Conservation (phyloP, 225 moss, liverwort and hornwort species). For the Rhytidiadelphus loreus region DNA sequence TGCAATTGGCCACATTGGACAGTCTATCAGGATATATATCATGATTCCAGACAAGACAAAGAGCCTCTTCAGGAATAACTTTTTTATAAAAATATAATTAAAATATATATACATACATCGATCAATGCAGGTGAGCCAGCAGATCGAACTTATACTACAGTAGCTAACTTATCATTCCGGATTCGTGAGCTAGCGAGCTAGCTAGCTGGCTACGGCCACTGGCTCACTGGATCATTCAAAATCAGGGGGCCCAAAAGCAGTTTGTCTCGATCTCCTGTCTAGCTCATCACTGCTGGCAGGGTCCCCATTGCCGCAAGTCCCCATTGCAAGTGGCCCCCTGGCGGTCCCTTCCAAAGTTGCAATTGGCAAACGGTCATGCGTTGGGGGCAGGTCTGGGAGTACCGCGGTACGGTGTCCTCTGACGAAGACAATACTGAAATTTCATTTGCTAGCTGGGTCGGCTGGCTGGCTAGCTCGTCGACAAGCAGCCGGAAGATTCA, state of each 20-base stretch:
- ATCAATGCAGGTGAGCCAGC: neutral
- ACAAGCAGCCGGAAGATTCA: neutral
- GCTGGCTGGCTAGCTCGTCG: neutral
- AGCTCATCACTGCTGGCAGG: neutral
- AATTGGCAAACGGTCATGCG: neutral
- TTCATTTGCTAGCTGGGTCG: neutral
- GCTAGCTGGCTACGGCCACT: neutral
- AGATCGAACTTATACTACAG: neutral
- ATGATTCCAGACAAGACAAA: neutral
- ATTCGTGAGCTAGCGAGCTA: neutral
- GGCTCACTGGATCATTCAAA: neutral
- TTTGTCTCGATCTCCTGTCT: neutral
- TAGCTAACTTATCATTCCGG: neutral
- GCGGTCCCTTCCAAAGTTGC: neutral
- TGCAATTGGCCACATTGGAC: neutral
- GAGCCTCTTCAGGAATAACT: neutral
- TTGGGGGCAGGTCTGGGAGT: neutral
- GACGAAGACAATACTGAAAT: neutral
- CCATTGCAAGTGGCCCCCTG: neutral
- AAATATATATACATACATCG: too few species aligned
- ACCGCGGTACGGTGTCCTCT: neutral
- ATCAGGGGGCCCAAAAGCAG: neutral
- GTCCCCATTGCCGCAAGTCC: neutral
- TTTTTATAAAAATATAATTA: neutral
- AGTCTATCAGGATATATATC: neutral